Conservation (phyloP, 2,329 filamentous ascomycete genomes). For the Xylariaceae sp. region DNA sequence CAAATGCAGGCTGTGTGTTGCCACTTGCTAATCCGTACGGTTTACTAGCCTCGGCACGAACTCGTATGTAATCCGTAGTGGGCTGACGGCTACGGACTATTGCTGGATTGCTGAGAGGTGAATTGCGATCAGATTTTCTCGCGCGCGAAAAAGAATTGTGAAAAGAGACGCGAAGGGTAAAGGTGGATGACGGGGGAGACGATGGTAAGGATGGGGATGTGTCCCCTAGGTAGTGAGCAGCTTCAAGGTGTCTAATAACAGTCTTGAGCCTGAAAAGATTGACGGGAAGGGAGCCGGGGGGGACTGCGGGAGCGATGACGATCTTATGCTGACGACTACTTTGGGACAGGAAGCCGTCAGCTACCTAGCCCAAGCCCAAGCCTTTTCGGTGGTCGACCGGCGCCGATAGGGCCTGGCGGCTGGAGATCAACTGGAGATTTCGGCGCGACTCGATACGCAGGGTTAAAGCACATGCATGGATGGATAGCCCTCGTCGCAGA, state of each 20-base stretch:
- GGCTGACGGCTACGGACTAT: neutral
- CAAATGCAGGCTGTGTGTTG: conserved; percentile 9
- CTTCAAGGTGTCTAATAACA: conserved; percentile 6
- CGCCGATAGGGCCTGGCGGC: conserved; percentile 5
- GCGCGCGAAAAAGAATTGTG: neutral
- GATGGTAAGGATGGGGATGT: neutral
- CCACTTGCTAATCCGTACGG: neutral
- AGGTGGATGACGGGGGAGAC: neutral
- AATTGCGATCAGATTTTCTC: neutral
- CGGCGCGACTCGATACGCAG: conserved; percentile 7
- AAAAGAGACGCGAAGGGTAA: neutral
- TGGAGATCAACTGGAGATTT: conserved; percentile 1
- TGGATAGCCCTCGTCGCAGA: too few species aligned
- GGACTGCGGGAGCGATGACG: conserved; percentile 17
- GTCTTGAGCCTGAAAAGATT: conserved; percentile 7
- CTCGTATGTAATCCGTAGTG: too few species aligned
- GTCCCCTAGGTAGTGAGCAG: neutral
- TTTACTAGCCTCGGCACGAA: too few species aligned
- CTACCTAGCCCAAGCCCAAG: neutral
- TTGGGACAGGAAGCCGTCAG: conserved; percentile 15
- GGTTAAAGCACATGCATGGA: conserved; percentile 5
- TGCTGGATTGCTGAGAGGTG: neutral
- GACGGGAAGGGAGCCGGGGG: conserved; percentile 4
- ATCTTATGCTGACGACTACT: conserved; percentile 15
- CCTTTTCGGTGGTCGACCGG: conserved; percentile 11